These are phyloP conservation scores for Evansstolkia leycettana DNA, from an alignment of 495 filamentous ascomycete species.

Conservation along the genomic window DNA sequence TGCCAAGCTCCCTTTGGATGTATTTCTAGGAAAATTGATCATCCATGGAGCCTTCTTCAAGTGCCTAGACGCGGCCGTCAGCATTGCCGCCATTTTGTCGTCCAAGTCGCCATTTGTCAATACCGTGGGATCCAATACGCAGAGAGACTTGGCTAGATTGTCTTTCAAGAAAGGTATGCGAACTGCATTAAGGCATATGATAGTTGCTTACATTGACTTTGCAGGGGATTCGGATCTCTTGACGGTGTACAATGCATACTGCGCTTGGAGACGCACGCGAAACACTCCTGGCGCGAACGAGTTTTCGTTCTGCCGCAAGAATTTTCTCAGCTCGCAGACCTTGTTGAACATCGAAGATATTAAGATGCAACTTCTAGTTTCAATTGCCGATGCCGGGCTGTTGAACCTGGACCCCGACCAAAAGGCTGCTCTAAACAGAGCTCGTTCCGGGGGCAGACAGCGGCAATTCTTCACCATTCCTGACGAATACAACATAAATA, in stretches of 20 bases:
- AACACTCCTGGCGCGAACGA: slow-evolving; percentile 53
- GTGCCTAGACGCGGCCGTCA: slow-evolving; percentile 80
- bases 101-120: slow-evolving; percentile 90
- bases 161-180: slow-evolving; percentile 57
- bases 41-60: slow-evolving; percentile 73
- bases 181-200: not conserved
- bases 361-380: slow-evolving; percentile 76
- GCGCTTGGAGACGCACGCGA: slow-evolving; percentile 71
- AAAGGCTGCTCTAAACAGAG: slow-evolving; percentile 47
- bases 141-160: slow-evolving; percentile 63
- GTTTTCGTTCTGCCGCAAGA: slow-evolving; percentile 80
- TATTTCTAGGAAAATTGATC: slow-evolving; percentile 87
- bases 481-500: slow-evolving; percentile 56
- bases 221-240: slow-evolving; percentile 79
- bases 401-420: slow-evolving; percentile 60
- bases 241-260: slow-evolving; percentile 88
- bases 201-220: not conserved
- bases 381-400: slow-evolving; percentile 71
- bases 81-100: slow-evolving; percentile 82
- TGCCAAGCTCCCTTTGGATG: slow-evolving; percentile 79
- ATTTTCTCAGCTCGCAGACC: slow-evolving; percentile 74
- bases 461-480: slow-evolving; percentile 73
- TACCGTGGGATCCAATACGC: slow-evolving; percentile 66
- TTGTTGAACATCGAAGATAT: slow-evolving; percentile 86
- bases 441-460: slow-evolving; percentile 43